Base-by-base conservation (phyloP, 768 basidiomycete genomes). In the Amanita muscaria region DNA sequence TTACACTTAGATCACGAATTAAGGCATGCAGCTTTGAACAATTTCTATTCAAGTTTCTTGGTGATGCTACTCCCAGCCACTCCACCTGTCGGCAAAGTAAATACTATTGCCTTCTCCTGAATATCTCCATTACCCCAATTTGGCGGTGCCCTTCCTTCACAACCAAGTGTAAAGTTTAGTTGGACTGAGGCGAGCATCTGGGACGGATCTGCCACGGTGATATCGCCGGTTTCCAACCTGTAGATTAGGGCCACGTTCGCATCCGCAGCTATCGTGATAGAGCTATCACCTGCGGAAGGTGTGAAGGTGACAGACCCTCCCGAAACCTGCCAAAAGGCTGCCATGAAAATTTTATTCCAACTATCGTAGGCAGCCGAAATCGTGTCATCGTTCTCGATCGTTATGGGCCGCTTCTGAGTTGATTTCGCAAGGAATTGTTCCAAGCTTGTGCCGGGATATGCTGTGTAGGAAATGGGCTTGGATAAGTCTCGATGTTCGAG, bases 141-240 rank as follows among this genome's bases (percentile, higher is more conserved):
- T 12, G 55, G 51, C 21, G 60, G 59, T 41, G 55, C 51, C 37
- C 51, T 40, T 2, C 59, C 54, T 14, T 4, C 12, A 25, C 49
- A 33, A 5, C 57, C 56, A 8, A 67, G 44, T 10, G 43, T 51
- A 41, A 79, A 49, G 1, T 59, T 64, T 39, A 80, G 50, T 21
- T 61, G 55, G 0, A 73, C 56, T 2, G 55, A 50, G 5, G 50
- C 42, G 19, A 76, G 52, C 0, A 65, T 65, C 55, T 86, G 83
- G 1, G 79, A 79, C 3, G 83, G 83, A 56, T 86, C 83, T 1
- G 82, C 73, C 10, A 83, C 68, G 0, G 72, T 74, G 24, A 86
- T 49, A 18, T 62, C 63, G 27, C 72, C 65, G 2, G 64, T 60
- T 9, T 60, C 51, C 16, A 68, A 34, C 11, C 66, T 56, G 48